Conservation (phyloP, 208 protist species). For the Trypanosoma vivax region DNA sequence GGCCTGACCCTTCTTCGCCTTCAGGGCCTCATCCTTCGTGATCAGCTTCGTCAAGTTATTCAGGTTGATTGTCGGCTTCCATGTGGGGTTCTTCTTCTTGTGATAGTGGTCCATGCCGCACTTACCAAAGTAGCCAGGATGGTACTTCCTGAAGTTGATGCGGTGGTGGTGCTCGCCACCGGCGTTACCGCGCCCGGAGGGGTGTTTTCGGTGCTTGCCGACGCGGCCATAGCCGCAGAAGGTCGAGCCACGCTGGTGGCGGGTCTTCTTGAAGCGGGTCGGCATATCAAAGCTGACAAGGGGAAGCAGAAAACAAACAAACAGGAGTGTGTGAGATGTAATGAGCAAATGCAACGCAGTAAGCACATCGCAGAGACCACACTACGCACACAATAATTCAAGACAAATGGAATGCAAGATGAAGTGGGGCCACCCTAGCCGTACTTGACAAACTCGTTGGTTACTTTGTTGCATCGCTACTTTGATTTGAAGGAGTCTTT, state of each 20-base stretch:
- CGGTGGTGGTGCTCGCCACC: constrained; percentile 99
- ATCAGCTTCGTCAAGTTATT: constrained; percentile 98
- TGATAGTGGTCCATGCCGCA: constrained; percentile 99
- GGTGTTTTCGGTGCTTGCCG: constrained; percentile 99
- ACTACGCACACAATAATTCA: no score
- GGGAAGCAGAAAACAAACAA: no score
- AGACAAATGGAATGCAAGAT: no score
- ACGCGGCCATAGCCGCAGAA: constrained; percentile 91
- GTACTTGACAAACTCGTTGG: no score
- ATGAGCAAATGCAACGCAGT: no score
- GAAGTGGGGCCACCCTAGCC: no score
- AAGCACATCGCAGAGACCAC: no score
- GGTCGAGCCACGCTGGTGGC: constrained; percentile 90
- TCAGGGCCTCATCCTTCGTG: constrained; percentile 78
- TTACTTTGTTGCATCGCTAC: no score
- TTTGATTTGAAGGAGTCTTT: no score
- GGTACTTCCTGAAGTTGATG: constrained; percentile 99
- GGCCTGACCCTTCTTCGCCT: constrained; percentile 71
- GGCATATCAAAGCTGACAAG: constrained; percentile 50
- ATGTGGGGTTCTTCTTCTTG: constrained; percentile 89
- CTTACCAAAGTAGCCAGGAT: constrained; percentile 99
- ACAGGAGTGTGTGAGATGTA: no score
- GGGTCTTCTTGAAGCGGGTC: constrained; percentile 89
- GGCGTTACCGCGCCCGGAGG: constrained; percentile 99
- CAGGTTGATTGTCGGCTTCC: constrained; percentile 98